These are phyloP conservation scores for Aquilaria sinensis DNA, from an alignment of 345 rosid genomes.

Conservation along the genomic window DNA sequence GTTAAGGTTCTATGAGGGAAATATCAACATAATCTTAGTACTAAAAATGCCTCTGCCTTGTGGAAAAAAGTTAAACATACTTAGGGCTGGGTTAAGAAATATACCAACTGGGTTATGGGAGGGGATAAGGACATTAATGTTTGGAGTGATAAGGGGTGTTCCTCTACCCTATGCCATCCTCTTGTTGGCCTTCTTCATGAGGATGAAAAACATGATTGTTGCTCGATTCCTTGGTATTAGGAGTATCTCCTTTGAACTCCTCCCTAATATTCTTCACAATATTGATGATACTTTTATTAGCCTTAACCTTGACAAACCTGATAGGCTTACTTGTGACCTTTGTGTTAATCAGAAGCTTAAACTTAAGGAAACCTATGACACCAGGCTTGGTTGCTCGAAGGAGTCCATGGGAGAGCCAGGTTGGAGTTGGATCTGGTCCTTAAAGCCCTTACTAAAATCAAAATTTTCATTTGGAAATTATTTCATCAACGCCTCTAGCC, in stretches of 20 bases:
- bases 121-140: no score
- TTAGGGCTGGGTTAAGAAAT: no score
- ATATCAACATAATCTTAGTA: not conserved
- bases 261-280: not conserved
- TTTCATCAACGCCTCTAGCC: no score
- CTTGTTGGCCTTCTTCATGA: no score
- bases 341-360: not conserved
- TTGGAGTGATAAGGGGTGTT: no score
- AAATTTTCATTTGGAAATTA: not conserved
- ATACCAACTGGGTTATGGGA: no score
- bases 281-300: not conserved
- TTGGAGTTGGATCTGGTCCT: not conserved
- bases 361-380: not conserved
- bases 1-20: not conserved
- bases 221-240: no score
- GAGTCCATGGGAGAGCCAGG: not conserved
- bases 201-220: no score
- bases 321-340: not conserved
- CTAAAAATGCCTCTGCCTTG: no score
- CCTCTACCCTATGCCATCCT: no score
- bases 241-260: not conserved
- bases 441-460: not conserved
- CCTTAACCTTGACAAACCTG: not conserved
- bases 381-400: not conserved
- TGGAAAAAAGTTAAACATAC: no score